Conservation (phyloP, 176 grass and related monocot species). For the Raddia guianensis region DNA sequence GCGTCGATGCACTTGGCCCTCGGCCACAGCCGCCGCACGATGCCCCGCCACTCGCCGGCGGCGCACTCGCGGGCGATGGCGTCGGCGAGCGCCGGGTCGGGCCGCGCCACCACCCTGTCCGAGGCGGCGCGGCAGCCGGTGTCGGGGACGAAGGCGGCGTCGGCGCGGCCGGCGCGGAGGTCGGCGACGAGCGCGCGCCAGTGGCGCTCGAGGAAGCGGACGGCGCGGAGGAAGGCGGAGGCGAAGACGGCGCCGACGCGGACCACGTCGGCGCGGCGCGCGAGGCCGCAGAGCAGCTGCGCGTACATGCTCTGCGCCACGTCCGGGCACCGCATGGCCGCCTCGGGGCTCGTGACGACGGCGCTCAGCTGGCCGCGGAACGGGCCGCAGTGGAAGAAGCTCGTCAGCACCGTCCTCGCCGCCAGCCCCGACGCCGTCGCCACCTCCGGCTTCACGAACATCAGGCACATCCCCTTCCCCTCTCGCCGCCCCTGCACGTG, state of each 20-base stretch:
- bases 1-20: constrained; percentile 76
- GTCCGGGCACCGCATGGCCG: constrained; percentile 65
- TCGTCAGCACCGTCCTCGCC: constrained; percentile 70
- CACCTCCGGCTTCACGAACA: constrained; percentile 79
- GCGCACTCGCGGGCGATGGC: constrained; percentile 48
- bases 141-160: constrained; percentile 32
- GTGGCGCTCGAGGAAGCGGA: constrained; percentile 69
- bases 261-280: constrained; percentile 63
- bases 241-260: constrained; percentile 84
- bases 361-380: constrained; percentile 50
- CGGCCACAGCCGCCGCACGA: constrained; percentile 66
- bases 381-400: constrained; percentile 76
- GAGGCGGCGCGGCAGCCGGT: constrained; percentile 28
- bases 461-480: constrained; percentile 68
- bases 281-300: constrained; percentile 72
- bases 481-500: constrained; percentile 60
- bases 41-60: constrained; percentile 46
- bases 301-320: constrained; percentile 76
- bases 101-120: not conserved
- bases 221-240: constrained; percentile 72
- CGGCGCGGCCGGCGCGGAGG: constrained; percentile 44
- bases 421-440: constrained; percentile 27
- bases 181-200: constrained; percentile 63
- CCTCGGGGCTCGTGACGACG: constrained; percentile 63
- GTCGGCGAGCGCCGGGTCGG: constrained; percentile 49